A percentile compares a stretch with the other conserved stretches of the same genome.
Evolutionary conservation across 2,329 filamentous ascomycete genomes (phyloP).

Genomic region (Aspergillus awamori): DNA sequence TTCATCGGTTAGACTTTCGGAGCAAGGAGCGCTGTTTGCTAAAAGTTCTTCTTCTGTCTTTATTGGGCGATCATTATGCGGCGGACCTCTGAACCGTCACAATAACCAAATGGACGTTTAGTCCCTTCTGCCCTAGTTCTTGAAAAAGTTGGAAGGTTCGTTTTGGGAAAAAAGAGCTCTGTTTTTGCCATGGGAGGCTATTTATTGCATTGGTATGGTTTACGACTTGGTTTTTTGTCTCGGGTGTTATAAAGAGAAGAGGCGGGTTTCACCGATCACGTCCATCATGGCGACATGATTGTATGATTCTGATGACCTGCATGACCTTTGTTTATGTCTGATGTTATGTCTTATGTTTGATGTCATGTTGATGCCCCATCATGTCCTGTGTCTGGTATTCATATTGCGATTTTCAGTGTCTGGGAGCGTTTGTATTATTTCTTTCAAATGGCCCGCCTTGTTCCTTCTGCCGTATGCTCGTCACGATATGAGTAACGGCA

Average conservation of each 20-base stretch:
- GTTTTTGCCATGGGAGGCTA: constrained; percentile 22
- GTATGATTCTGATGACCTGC: constrained; percentile 33
- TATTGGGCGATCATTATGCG: constrained; percentile 19
- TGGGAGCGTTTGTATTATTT: constrained; percentile 23
- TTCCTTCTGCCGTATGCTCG: constrained; percentile 19
- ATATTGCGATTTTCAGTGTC: constrained; percentile 5
- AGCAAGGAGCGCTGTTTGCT: constrained; percentile 3
- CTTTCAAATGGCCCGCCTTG: constrained; percentile 18
- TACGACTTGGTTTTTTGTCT: constrained; percentile 16
- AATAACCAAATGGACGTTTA: not conserved
- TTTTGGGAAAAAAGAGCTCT: constrained; percentile 5
- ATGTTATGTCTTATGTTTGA: constrained; percentile 17
- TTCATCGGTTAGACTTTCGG: constrained; percentile 5
- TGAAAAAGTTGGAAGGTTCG: constrained; percentile 22
- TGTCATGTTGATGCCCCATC: constrained; percentile 15
- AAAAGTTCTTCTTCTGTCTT: constrained; percentile 19
- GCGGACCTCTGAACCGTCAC: constrained; percentile 10
- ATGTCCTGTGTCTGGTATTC: constrained; percentile 14
- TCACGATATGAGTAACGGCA: constrained; percentile 20
- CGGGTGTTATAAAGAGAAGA: constrained; percentile 20
- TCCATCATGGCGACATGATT: constrained; percentile 32
- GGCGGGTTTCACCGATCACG: constrained; percentile 27
- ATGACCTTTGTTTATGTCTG: constrained; percentile 22
- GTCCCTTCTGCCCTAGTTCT: constrained; percentile 6
- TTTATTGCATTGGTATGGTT: constrained; percentile 22